Percentiles rank a stretch among this genome's conserved stretches.
These are phyloP conservation scores for Aphanomyces euteiches DNA, from an alignment of 352 stramenopile genomes.

Conservation along the genomic window DNA sequence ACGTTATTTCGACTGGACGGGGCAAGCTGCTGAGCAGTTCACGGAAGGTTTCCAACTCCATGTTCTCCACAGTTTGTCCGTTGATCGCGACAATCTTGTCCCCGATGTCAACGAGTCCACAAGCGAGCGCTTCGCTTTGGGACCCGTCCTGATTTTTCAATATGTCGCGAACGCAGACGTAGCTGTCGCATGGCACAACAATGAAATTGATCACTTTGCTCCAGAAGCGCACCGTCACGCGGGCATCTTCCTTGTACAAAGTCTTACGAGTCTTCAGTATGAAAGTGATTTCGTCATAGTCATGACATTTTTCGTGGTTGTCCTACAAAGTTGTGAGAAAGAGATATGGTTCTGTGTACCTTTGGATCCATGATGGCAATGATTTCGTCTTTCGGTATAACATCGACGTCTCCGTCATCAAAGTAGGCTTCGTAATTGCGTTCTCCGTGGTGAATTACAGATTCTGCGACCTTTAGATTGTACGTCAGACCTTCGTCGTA, in stretches of 20 bases:
- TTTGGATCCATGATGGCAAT: background rate
- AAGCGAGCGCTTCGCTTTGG: constrained; percentile 7
- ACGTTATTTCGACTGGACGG: constrained; percentile 12
- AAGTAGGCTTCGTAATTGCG: constrained; percentile 12
- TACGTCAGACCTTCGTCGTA: constrained; percentile 24
- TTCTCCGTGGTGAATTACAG: constrained; percentile 1
- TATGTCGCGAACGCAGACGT: constrained; percentile 18
- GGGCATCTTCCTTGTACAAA: no score
- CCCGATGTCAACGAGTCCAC: background rate
- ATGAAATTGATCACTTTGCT: constrained; percentile 6
- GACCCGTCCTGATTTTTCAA: constrained; percentile 8
- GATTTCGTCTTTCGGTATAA: constrained; percentile 14
- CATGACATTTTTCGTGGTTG: no score
- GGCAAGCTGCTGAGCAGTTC: background rate
- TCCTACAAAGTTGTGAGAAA: background rate
- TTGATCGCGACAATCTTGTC: constrained; percentile 25
- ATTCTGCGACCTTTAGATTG: constrained; percentile 3
- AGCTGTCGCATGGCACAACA: background rate
- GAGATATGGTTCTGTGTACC: background rate
- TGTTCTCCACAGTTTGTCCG: background rate
- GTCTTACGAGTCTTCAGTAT: no score
- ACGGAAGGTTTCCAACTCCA: background rate
- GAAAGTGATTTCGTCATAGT: no score
- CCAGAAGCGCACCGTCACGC: constrained; percentile 6
- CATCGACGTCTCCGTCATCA: constrained; percentile 27